These are phyloP conservation scores for Aphanomyces cochlioides DNA, from an alignment of 352 stramenopile genomes.

Conservation along the genomic window DNA sequence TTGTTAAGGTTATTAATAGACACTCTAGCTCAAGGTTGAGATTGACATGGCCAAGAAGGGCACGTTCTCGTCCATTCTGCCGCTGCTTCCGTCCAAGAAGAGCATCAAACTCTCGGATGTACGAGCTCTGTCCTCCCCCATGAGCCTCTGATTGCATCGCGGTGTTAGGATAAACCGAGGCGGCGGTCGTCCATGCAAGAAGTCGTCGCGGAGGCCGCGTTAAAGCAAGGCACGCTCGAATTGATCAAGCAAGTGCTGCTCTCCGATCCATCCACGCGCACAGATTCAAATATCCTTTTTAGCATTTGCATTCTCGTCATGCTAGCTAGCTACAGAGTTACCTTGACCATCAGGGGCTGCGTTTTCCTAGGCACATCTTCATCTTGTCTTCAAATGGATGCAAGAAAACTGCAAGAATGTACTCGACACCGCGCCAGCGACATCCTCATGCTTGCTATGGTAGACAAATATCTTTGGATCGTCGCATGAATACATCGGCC, in stretches of 20 bases:
- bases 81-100: not conserved
- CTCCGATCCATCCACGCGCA: conserved; percentile 49
- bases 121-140: not conserved
- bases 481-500: conserved; percentile 68
- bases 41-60: not conserved
- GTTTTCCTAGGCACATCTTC: conserved; percentile 32
- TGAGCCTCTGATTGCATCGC: too few relatives aligned
- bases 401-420: conserved; percentile 71
- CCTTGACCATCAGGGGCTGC: conserved; percentile 6
- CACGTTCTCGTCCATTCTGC: conserved; percentile 5
- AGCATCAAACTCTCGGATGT: not conserved
- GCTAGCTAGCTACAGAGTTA: not conserved
- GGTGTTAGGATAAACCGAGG: too few relatives aligned
- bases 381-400: conserved; percentile 76
- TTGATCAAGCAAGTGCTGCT: conserved; percentile 51
- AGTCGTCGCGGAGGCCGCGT: too few relatives aligned
- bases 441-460: not conserved
- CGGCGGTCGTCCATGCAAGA: too few relatives aligned
- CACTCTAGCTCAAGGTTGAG: not conserved
- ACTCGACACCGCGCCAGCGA: not conserved
- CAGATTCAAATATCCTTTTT: conserved; percentile 48
- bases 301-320: not conserved
- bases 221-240: conserved; percentile 30
- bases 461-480: conserved; percentile 77
- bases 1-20: conserved; percentile 17